Base-by-base conservation (phyloP, 208 protist genomes). In the Crithidia bombi region DNA sequence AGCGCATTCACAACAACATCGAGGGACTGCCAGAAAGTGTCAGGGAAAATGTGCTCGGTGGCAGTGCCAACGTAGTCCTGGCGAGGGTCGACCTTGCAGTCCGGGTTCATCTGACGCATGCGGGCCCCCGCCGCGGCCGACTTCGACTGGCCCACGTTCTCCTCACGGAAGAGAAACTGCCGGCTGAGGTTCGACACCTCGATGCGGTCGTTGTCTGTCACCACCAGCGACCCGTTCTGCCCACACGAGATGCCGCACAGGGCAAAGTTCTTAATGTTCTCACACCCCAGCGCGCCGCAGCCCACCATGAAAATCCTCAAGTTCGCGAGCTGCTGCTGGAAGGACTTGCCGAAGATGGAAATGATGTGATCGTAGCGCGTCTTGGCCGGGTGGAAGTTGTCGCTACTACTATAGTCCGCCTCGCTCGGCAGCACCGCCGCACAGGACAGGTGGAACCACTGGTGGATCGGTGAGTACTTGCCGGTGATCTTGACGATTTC, bases 121-220 rank as follows among this genome's bases (percentile, higher is more conserved):
- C 95, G 94, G 7, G 75, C 75, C 1, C 90, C 94, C 2, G 99
- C 99, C 15, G 84, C 88, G 9, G 90, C 81, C 0, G 98, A 98
- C 81, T 99, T 99, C 33, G 96, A 73, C 80, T 98, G 90, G 17
- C 89, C 86, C 19, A 99, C 92, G 83, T 99, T 98, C 25, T 89
- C 87, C 47, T 95, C 76, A 54, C 99, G 92, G 89, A 99, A 99
- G 25, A 99, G 90, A 80, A 99, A 99, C 86, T 99, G 99, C 30
- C 99, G 85, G 69, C 95, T 99, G 7, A 99, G 89, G 83, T 99
- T 99, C 14, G 96, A 99, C 65, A 98, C 97, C 79, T 99, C 99
- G 75, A 99, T 99, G 26, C 90, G 94, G 76, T 99, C 99, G 89
- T 99, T 99, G 86, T 99, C 99, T 6, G 99, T 99, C 10, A 99